Conservation (phyloP, 257 asterid genomes). For the Lycium ferocissimum region DNA sequence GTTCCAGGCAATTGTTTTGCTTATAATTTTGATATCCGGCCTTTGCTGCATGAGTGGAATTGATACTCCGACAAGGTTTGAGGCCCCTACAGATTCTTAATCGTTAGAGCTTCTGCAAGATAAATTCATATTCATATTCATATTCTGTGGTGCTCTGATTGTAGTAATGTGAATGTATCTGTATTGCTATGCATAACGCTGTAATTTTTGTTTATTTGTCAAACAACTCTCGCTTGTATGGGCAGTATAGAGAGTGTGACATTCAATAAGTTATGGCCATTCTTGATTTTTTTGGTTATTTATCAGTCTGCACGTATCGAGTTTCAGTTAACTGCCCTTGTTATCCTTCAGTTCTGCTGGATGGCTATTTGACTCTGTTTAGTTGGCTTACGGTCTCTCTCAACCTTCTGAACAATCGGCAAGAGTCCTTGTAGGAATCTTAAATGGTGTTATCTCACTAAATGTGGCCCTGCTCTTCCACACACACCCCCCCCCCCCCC, state of each 20-base stretch:
- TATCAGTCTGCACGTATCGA: neutral
- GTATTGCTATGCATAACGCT: conserved; percentile 28
- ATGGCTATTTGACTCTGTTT: neutral
- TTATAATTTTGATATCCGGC: conserved; percentile 88
- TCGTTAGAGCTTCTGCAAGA: conserved; percentile 25
- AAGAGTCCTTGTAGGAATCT: neutral
- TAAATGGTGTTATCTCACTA: neutral
- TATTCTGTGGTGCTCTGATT: neutral
- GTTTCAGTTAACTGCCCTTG: neutral
- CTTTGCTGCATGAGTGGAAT: conserved; percentile 99
- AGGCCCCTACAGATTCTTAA: conserved; percentile 84
- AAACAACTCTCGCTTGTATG: conserved; percentile 20
- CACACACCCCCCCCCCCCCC: neutral
- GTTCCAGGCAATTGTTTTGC: conserved; percentile 86
- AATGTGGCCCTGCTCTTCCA: neutral
- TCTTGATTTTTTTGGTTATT: conserved; percentile 1
- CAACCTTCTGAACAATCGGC: neutral
- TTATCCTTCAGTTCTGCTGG: neutral
- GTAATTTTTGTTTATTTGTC: conserved; percentile 35
- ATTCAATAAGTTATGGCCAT: conserved; percentile 27
- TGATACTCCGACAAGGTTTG: conserved; percentile 97
- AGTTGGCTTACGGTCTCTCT: neutral
- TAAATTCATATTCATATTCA: conserved; percentile 4
- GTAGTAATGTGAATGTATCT: conserved; percentile 5
- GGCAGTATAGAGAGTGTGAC: neutral